phyloP scores from a whole-genome alignment of 768 basidiomycete genomes.

The Auricularia heimuer region DNA sequence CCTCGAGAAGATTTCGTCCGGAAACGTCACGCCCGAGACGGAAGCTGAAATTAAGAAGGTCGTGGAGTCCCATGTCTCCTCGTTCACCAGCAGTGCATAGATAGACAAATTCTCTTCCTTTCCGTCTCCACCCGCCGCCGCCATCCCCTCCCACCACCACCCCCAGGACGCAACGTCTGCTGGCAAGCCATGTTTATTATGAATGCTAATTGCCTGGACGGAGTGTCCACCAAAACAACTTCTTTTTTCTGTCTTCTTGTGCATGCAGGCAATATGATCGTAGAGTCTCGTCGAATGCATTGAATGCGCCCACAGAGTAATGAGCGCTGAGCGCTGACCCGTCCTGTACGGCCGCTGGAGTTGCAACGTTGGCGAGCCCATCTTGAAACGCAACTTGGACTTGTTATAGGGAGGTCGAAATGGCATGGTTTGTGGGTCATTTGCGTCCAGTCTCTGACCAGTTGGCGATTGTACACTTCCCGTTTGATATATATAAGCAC shows the following conservation, averaged over 20 bases:
- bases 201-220: neutral
- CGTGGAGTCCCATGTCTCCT: constrained; percentile 79
- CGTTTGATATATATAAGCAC: neutral
- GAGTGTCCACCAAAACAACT: neutral
- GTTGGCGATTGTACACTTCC: no score
- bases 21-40: constrained; percentile 78
- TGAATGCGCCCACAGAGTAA: no score
- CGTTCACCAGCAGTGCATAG: constrained; percentile 33
- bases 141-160: neutral
- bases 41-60: constrained; percentile 94
- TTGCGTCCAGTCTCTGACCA: no score
- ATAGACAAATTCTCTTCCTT: neutral
- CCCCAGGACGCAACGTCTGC: neutral
- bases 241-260: neutral
- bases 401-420: no score
- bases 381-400: no score
- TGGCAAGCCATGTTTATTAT: neutral
- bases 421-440: no score
- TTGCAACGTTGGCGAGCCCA: neutral
- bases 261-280: neutral
- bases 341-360: neutral
- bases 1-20: constrained; percentile 75
- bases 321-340: no score
- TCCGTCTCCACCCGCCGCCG: neutral
- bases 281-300: no score